These are phyloP conservation scores for Aspergillus coremiiformis DNA, from an alignment of 495 filamentous ascomycete species.

Conservation along the genomic window DNA sequence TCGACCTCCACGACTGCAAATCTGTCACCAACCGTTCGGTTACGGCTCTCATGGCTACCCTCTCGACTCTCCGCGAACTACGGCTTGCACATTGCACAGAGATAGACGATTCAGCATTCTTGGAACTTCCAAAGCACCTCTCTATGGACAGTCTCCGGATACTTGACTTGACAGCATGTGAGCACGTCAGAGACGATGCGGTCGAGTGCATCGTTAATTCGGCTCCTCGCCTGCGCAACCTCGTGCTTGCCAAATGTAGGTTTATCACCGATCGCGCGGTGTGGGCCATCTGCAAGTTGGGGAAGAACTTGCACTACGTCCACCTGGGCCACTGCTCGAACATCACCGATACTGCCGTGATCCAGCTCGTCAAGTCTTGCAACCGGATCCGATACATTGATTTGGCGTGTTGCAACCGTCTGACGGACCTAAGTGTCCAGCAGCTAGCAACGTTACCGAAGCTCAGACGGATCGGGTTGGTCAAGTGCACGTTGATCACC, in stretches of 20 bases:
- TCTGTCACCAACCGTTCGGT: constrained; percentile 73
- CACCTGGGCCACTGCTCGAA: constrained; percentile 90
- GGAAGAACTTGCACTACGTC: constrained; percentile 94
- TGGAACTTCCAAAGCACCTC: constrained; percentile 61
- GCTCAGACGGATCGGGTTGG: constrained; percentile 84
- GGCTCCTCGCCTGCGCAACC: constrained; percentile 82
- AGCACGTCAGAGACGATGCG: constrained; percentile 72
- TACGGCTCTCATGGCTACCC: constrained; percentile 64
- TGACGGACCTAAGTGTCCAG: constrained; percentile 83
- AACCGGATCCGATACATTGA: constrained; percentile 97
- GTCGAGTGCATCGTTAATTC: constrained; percentile 78
- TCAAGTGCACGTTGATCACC: constrained; percentile 87
- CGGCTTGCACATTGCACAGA: constrained; percentile 75
- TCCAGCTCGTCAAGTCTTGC: constrained; percentile 72
- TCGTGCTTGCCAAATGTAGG: constrained; percentile 89
- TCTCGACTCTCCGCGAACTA: constrained; percentile 78
- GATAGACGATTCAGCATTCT: constrained; percentile 78
- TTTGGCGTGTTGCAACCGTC: constrained; percentile 82
- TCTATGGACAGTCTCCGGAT: constrained; percentile 84
- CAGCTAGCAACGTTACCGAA: constrained; percentile 84
- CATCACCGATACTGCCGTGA: constrained; percentile 82
- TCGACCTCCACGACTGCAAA: constrained; percentile 84
- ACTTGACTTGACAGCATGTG: constrained; percentile 85
- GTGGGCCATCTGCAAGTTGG: constrained; percentile 74
- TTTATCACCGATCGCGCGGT: constrained; percentile 88